Base-by-base conservation (phyloP, 106 monocot species). In the Posidonia australis region DNA sequence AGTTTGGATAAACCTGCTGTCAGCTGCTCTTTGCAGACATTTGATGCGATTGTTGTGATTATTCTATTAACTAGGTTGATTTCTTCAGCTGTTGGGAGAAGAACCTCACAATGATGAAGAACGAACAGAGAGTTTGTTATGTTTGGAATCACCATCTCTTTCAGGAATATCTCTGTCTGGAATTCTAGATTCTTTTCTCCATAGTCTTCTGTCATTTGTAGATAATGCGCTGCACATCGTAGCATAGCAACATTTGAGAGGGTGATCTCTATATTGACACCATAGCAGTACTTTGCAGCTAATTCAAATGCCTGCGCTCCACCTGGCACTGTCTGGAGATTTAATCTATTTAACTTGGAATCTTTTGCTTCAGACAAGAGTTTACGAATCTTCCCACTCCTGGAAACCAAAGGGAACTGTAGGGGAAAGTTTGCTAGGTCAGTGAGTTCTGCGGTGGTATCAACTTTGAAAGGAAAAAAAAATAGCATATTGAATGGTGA, bases 241-340 rank as follows among this genome's bases (percentile, higher is more conserved):
- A 94, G 78, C 86, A 80, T 82, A 19, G 93, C 89, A 1, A 86
- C 86, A 43, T 86, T 94, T 9, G 74, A 29, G 19, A 82, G 62
- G 13, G 76, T 82, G 73, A 89, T 77, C 7, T 89, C 89, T 23
- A 82, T 73, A 60, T 60, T 69, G 1, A 82, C 47, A 12, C 89
- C 83, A 62, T 89, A 93, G 62, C 86, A 89, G 77, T 86, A 89
- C 63, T 86, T 93, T 1, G 93, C 93, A 1, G 93, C 86, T 13
- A 94, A 68, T 62, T 94, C 86, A 46, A 94, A 94, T 17, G 79
- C 79, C 26, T 81, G 79, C 10, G 89, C 54, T 45, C 93, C 93
- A 10, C 93, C 93, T 0, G 93, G 93, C 13, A 76, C 73, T 43
- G 66, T 49, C 1, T 84, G 83, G 53, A 94, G 77, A 67, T 62